Evolutionary conservation across 179 eudicot species (phyloP).

Genomic region (Gypsophila paniculata): DNA sequence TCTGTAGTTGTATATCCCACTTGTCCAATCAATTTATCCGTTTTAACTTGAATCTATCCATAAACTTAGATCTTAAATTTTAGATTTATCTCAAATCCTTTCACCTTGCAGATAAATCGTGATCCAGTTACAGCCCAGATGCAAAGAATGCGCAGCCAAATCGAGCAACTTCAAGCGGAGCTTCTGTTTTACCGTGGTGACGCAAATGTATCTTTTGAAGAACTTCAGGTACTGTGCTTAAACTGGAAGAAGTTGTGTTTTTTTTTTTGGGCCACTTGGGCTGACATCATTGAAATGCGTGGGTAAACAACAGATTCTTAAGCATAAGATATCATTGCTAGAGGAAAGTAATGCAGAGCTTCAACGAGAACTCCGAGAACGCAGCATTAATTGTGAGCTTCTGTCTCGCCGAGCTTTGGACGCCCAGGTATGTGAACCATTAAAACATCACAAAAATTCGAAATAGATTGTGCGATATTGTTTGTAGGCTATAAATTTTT

Average conservation of each 20-base stretch:
- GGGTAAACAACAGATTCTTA: slow-evolving; percentile 49
- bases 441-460: background rate
- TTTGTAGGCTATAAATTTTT: background rate
- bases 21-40: background rate
- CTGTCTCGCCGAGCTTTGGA: slow-evolving; percentile 71
- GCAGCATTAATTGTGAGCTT: slow-evolving; percentile 60
- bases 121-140: slow-evolving; percentile 88
- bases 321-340: slow-evolving; percentile 81
- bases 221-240: slow-evolving; percentile 57
- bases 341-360: slow-evolving; percentile 84
- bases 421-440: slow-evolving; percentile 65
- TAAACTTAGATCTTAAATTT: background rate
- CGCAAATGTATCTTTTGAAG: slow-evolving; percentile 64
- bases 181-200: slow-evolving; percentile 81
- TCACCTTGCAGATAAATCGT: slow-evolving; percentile 67
- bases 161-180: slow-evolving; percentile 91
- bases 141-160: slow-evolving; percentile 88
- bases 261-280: background rate
- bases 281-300: background rate
- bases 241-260: background rate
- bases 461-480: background rate
- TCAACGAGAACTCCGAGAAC: slow-evolving; percentile 68
- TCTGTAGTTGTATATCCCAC: background rate
- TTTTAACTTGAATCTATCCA: background rate
- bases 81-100: background rate